Percentiles rank a stretch among this genome's conserved stretches.
Conservation (phyloP, 129 eudicot species). For the Solidago caesia region DNA sequence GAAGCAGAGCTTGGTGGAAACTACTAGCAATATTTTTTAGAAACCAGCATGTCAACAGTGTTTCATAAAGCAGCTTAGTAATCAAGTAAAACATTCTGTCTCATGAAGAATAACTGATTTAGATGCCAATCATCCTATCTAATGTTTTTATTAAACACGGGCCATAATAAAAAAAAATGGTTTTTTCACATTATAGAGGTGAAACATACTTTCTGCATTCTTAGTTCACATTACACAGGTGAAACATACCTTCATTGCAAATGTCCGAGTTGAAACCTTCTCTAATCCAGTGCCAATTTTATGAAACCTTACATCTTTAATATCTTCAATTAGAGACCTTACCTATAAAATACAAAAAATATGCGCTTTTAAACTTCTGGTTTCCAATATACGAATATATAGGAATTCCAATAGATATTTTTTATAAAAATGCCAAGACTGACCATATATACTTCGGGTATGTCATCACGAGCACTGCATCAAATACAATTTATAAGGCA, state of each 20-base stretch:
- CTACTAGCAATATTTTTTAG: not conserved
- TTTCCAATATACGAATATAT: not conserved
- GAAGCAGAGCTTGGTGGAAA: conserved; percentile 2
- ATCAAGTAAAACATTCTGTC: not conserved
- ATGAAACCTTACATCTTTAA: conserved; percentile 93
- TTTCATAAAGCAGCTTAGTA: not conserved
- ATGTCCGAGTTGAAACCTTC: conserved; percentile 66
- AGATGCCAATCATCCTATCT: too few species aligned
- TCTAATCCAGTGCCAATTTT: conserved; percentile 93
- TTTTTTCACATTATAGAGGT: too few species aligned
- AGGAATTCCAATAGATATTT: not conserved
- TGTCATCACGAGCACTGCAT: conserved; percentile 85
- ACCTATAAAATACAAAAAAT: conserved; percentile 45
- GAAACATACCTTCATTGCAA: conserved; percentile 69
- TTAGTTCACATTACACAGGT: not conserved
- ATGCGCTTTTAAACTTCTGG: not conserved
- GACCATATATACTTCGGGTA: conserved; percentile 85
- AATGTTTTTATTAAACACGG: not conserved
- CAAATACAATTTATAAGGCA: conserved; percentile 21
- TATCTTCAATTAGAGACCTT: conserved; percentile 95
- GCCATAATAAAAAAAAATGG: not conserved
- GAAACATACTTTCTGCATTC: not conserved
- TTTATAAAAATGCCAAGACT: conserved; percentile 28
- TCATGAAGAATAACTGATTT: not conserved
- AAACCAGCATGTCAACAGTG: conserved; percentile 6